phyloP scores from a whole-genome alignment of 345 rosid species.

The Heritiera littoralis region DNA sequence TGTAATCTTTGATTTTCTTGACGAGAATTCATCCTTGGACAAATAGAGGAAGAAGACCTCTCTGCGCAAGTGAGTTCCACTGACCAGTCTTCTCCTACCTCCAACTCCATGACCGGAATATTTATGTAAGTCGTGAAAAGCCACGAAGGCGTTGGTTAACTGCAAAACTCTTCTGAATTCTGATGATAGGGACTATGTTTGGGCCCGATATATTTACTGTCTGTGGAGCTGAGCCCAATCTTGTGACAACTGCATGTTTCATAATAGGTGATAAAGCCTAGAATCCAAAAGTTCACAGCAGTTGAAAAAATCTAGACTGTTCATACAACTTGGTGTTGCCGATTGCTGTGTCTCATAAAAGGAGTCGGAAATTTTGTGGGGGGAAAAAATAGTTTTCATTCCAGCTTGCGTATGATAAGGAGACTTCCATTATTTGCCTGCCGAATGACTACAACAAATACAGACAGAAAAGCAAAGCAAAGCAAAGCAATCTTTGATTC shows the following conservation, averaged over 20 bases:
- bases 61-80: too few relatives aligned
- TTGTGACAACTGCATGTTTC: too few relatives aligned
- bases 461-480: not conserved
- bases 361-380: not conserved
- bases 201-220: too few relatives aligned
- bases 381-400: not conserved
- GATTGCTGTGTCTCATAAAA: not conserved
- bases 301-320: not conserved
- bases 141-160: too few relatives aligned
- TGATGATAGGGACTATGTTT: too few relatives aligned
- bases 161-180: too few relatives aligned
- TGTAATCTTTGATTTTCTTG: too few relatives aligned
- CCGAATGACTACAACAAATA: slow-evolving; percentile 9
- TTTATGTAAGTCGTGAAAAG: too few relatives aligned
- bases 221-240: not conserved
- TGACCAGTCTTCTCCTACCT: too few relatives aligned
- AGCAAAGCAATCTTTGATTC: not conserved
- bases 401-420: not conserved
- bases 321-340: not conserved
- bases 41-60: too few relatives aligned
- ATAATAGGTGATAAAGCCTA: not conserved
- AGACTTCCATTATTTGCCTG: not conserved
- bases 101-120: too few relatives aligned
- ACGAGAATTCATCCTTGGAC: too few relatives aligned
- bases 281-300: not conserved